These are phyloP conservation scores for Myxozyma lipomycoides DNA, from an alignment of 805 yeast species.

Conservation along the genomic window DNA sequence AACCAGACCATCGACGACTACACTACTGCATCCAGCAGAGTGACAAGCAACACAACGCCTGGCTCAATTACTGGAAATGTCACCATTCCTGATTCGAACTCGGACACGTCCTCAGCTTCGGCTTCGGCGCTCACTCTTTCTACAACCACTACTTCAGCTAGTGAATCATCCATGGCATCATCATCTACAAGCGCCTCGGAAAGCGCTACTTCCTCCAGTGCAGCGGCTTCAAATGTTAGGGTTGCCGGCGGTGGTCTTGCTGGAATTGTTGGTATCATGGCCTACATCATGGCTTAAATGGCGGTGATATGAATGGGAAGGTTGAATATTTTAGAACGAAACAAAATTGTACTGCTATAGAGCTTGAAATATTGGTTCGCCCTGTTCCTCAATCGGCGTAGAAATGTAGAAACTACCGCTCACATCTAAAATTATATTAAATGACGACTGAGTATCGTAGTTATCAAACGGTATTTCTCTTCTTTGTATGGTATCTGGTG, in stretches of 20 bases:
- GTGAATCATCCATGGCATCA: constrained; percentile 5
- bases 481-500: no score
- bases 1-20: constrained; percentile 22
- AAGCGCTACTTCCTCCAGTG: not conserved
- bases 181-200: not conserved
- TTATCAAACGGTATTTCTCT: no score
- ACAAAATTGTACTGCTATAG: no score
- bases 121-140: constrained; percentile 17
- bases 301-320: not conserved
- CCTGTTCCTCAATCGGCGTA: no score
- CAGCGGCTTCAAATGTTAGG: not conserved
- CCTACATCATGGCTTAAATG: not conserved
- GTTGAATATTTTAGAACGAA: not conserved
- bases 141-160: constrained; percentile 7
- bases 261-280: not conserved
- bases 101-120: not conserved
- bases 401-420: no score
- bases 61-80: constrained; percentile 11
- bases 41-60: constrained; percentile 18
- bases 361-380: no score
- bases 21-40: constrained; percentile 14
- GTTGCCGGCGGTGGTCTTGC: not conserved
- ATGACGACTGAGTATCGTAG: no score
- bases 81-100: constrained; percentile 3
- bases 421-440: no score